Percentiles rank a stretch among this genome's conserved stretches.
These are phyloP conservation scores for Bisporella sp. DNA, from an alignment of 2,329 filamentous ascomycete species.

Conservation along the genomic window DNA sequence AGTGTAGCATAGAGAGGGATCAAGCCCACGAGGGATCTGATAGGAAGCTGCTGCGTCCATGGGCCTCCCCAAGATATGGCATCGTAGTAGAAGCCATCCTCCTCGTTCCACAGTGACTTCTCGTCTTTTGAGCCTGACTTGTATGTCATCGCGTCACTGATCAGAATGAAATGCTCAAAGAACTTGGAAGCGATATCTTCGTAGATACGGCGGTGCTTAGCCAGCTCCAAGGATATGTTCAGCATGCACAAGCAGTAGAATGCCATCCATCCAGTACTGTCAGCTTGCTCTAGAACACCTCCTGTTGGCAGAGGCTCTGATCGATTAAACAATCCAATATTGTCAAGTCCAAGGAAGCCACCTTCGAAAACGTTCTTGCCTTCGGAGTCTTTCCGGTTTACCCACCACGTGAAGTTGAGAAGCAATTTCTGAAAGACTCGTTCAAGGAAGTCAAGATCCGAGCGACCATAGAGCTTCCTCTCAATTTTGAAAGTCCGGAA, in stretches of 20 bases:
- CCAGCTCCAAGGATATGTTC: conserved; percentile 90
- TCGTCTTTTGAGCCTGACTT: conserved; percentile 63
- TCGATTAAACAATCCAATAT: conserved; percentile 95
- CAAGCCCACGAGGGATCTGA: conserved; percentile 84
- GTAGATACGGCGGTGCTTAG: conserved; percentile 90
- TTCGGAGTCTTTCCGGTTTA: conserved; percentile 89
- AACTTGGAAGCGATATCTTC: conserved; percentile 98
- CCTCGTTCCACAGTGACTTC: conserved; percentile 89
- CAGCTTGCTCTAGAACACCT: conserved; percentile 88
- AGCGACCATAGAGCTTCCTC: conserved; percentile 90
- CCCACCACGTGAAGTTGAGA: conserved; percentile 99
- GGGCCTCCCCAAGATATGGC: conserved; percentile 94
- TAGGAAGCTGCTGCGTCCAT: conserved; percentile 86
- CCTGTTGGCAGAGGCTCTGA: conserved; percentile 92
- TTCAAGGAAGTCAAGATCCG: conserved; percentile 93
- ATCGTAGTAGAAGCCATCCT: conserved; percentile 97
- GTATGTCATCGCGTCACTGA: conserved; percentile 95
- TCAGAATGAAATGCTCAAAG: conserved; percentile 97
- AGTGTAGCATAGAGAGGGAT: conserved; percentile 90
- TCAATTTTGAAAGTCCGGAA: conserved; percentile 98
- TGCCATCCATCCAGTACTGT: conserved; percentile 98
- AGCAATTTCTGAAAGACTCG: conserved; percentile 93
- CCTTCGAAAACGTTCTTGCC: conserved; percentile 98
- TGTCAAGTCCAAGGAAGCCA: conserved; percentile 91
- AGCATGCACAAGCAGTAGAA: conserved; percentile 97